Evolutionary conservation across 805 yeast genomes (phyloP), one percentile per base, ranked within the genome.

Genomic region (Naumovozyma castellii): DNA sequence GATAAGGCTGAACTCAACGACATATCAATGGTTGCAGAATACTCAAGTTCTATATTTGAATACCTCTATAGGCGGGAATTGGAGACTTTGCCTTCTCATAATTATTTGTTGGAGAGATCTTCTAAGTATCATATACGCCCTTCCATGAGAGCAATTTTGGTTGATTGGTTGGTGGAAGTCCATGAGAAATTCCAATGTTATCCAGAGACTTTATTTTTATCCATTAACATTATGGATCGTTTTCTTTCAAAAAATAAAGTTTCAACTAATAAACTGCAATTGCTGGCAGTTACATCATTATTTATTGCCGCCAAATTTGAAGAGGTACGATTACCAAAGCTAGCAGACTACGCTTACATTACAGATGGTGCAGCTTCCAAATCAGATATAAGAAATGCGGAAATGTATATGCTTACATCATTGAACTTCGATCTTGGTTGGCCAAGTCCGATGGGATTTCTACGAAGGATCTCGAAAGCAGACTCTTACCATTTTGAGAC

Each of bases 141-240:
- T 43, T 74, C 76, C 46, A 80, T 83, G 84, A 73, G 96, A 53
- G 82, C 84, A 36, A 84, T 86, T 38, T 67, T 87, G 41, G 92
- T 87, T n/a, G 94, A 88, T 63, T 87, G 97, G 97, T 71, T 87
- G 62, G 85, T 84, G 22, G 90, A 85, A 57, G 85, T 87, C 61
- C 96, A 87, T 67, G 67, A 77, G 50, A 76, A 85, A 57, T 87
- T 87, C 64, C 73, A 90, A 45, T 66, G 88, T 46, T 67, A 86
- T 34, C 95, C 95, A 3, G 97, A 87, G 61, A 85, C 95, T 8
- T 68, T 87, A 43, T 86, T 77, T 56, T 66, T 87, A 47, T 86
- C 95, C 4, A 80, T 84, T 41, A 87, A 87, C 61, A 66, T 85
- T 34, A 80, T 87, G 84, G 96, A 87, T 64, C 66, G 96, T 47